These are phyloP conservation scores for Volutella citrinella DNA, from an alignment of 2,329 filamentous ascomycete species.

Conservation along the genomic window DNA sequence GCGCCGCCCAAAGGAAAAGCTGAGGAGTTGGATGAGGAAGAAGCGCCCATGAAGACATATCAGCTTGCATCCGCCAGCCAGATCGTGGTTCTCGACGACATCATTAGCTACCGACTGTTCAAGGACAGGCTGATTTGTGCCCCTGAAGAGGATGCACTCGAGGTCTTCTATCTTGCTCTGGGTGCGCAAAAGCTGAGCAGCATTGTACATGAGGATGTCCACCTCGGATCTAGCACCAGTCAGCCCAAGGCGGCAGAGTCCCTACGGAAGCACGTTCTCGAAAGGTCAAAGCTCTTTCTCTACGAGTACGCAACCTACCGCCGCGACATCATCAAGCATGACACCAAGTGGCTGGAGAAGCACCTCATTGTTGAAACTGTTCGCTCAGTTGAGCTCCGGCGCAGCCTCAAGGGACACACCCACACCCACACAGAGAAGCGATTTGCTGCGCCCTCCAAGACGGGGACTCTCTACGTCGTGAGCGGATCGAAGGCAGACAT, in stretches of 20 bases:
- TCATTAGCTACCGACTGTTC: slow-evolving; percentile 85
- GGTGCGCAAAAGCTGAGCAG: slow-evolving; percentile 74
- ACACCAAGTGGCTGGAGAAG: slow-evolving; percentile 86
- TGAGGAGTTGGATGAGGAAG: slow-evolving; percentile 55
- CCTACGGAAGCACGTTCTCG: slow-evolving; percentile 77
- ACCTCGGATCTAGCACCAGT: slow-evolving; percentile 62
- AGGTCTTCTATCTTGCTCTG: slow-evolving; percentile 79
- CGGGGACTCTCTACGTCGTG: slow-evolving; percentile 67
- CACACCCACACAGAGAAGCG: slow-evolving; percentile 71
- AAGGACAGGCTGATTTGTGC: slow-evolving; percentile 80
- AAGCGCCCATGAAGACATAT: slow-evolving; percentile 70
- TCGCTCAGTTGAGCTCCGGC: slow-evolving; percentile 71
- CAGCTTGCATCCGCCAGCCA: slow-evolving; percentile 69
- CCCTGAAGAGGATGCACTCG: slow-evolving; percentile 83
- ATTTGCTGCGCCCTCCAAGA: slow-evolving; percentile 65
- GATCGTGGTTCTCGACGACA: slow-evolving; percentile 82
- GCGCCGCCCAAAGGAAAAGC: slow-evolving; percentile 45
- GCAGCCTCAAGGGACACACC: slow-evolving; percentile 68
- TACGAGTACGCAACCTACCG: slow-evolving; percentile 71
- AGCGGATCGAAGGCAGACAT: slow-evolving; percentile 68
- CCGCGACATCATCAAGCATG: slow-evolving; percentile 76
- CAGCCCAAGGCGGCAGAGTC: slow-evolving; percentile 68
- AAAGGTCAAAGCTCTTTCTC: slow-evolving; percentile 85
- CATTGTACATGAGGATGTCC: slow-evolving; percentile 74
- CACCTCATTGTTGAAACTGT: slow-evolving; percentile 78